Evolutionary conservation across 805 yeast species (phyloP).

Genomic region (Cyberlindnera petersonii): DNA sequence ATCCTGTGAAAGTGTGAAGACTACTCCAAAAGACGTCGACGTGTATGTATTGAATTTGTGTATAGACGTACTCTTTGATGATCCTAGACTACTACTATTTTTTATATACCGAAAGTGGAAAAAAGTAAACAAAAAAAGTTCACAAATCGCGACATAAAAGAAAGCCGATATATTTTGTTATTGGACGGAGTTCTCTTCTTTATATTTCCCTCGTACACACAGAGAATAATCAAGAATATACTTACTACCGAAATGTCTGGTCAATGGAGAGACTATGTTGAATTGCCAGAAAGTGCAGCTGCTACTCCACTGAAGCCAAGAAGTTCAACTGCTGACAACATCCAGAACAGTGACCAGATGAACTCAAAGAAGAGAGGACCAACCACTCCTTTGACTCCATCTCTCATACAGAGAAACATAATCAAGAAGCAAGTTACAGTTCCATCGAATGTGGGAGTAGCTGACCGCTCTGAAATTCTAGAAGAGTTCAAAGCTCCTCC

Average conservation of each 20-base stretch:
- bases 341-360: slow-evolving; percentile 3
- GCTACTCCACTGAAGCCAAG: slow-evolving; percentile 23
- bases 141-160: too few relatives aligned
- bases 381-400: slow-evolving; percentile 28
- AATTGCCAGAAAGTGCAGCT: slow-evolving; percentile 10
- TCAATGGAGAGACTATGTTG: slow-evolving; percentile 16
- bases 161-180: too few relatives aligned
- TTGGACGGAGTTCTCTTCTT: too few relatives aligned
- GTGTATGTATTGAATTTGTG: too few relatives aligned
- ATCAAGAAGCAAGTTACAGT: slow-evolving; percentile 15
- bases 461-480: not conserved
- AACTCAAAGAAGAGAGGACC: slow-evolving; percentile 26
- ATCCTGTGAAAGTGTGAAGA: slow-evolving; percentile 19
- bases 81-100: too few relatives aligned
- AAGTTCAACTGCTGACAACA: slow-evolving; percentile 18
- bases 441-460: not conserved
- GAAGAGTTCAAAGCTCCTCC: slow-evolving; percentile 3
- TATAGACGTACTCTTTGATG: too few relatives aligned
- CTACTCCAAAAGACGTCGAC: too few relatives aligned
- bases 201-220: too few relatives aligned
- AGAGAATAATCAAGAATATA: not conserved
- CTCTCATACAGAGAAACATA: slow-evolving; percentile 23
- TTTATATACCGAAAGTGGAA: slow-evolving; percentile 15
- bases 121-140: slow-evolving; percentile 13
- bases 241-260: slow-evolving; percentile 1